Base-by-base conservation (phyloP, 2,329 filamentous ascomycete genomes). In the Aspergillus pseudoglaucus region DNA sequence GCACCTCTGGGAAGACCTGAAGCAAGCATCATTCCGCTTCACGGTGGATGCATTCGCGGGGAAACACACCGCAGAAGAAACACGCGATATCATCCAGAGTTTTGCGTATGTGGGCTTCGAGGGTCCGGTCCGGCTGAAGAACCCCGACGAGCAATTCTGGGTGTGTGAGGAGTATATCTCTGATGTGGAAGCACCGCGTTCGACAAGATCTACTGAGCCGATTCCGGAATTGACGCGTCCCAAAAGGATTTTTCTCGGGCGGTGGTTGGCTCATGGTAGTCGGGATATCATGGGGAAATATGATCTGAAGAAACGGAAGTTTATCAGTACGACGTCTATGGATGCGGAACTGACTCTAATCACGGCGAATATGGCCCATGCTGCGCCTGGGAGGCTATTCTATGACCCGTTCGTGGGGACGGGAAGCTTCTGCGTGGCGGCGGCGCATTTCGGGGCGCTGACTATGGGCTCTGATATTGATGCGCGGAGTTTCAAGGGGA, bases 321-420 rank as follows among this genome's bases (percentile, higher is more conserved):
- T 98, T 64, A 97, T 98, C 59, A 89, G 87, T 57, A 97, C 91
- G 0, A 98, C 93, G 0, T 93, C 88, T 41, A 97, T 98, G 93
- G 93, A 98, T 64, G 87, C 91, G 0, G 93, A 97, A 66, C 77
- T 98, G 39, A 88, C 90, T 10, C 78, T 98, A 1, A 75, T 98
- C 18, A 96, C 90, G 0, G 93, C 91, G 1, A 98, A 97, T 62
- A 83, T 98, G 57, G 88, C 88, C 0, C 80, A 88, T 12, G 90
- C 90, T 0, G 84, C 75, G 0, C 87, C 90, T 0, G 91, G 89
- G 0, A 94, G 88, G 62, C 65, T 97, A 2, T 88, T 95, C 59
- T 96, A 91, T 61, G 93, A 98, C 59, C 93, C 93, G 0, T 98
- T 98, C 63, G 90, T 93, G 50, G 93, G 93, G 4, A 97, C 93